These are phyloP conservation scores for Setomelanomma holmii DNA, from an alignment of 2,329 filamentous ascomycete genomes.

Conservation along the genomic window DNA sequence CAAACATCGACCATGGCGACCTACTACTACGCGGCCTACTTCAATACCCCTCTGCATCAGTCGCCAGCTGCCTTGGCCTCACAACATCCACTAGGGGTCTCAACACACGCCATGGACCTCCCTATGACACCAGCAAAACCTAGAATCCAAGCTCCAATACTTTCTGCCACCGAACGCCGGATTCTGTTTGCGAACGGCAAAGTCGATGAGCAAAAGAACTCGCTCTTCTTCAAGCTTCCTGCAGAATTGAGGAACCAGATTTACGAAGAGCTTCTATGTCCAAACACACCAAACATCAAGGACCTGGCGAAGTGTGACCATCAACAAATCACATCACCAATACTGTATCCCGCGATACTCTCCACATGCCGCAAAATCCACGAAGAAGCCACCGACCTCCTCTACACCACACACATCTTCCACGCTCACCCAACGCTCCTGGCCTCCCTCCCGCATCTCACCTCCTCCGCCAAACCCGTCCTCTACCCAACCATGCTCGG, in stretches of 20 bases:
- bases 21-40: conserved; percentile 31
- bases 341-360: conserved; percentile 51
- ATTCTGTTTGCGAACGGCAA: conserved; percentile 3
- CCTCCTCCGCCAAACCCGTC: conserved; percentile 46
- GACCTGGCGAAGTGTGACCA: conserved; percentile 7
- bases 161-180: conserved; percentile 4
- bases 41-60: conserved; percentile 16
- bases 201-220: conserved; percentile 18
- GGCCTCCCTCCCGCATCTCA: conserved; percentile 53
- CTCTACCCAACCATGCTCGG: conserved; percentile 34
- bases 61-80: conserved; percentile 10
- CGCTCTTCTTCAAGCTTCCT: conserved; percentile 57
- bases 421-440: conserved; percentile 58
- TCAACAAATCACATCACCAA: conserved; percentile 12
- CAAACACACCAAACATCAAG: conserved; percentile 18
- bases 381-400: conserved; percentile 52
- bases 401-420: conserved; percentile 60
- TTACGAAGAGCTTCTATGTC: conserved; percentile 50
- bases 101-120: conserved; percentile 7
- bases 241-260: conserved; percentile 69
- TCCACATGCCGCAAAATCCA: conserved; percentile 51
- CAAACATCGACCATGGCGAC: conserved; percentile 14
- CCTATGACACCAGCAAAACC: conserved; percentile 11
- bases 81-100: conserved; percentile 14
- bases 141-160: conserved; percentile 7